These are phyloP conservation scores for Aspergillus neotritici DNA, from an alignment of 2,329 filamentous ascomycete species.

Conservation along the genomic window DNA sequence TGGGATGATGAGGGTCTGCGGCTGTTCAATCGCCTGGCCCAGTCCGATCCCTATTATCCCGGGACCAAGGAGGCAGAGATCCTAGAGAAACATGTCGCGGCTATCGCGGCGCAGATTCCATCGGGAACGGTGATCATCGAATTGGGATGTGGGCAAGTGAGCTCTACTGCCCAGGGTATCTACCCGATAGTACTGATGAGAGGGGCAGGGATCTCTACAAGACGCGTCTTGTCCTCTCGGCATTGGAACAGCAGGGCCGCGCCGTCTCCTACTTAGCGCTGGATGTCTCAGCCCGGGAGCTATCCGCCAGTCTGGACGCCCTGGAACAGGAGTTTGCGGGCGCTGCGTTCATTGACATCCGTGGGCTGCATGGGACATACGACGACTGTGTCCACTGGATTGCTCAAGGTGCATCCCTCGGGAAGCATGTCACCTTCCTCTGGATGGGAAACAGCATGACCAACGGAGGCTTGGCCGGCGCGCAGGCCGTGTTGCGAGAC, in stretches of 20 bases:
- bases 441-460: slow-evolving; percentile 3
- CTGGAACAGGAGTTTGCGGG: neutral
- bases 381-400: slow-evolving; percentile 1
- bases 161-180: too few species aligned
- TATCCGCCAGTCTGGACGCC: neutral
- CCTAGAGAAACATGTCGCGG: neutral
- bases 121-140: neutral
- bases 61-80: neutral
- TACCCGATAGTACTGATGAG: too few species aligned
- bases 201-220: neutral
- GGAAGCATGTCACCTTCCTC: neutral
- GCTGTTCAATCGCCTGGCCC: neutral
- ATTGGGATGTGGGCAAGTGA: neutral
- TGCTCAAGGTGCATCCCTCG: neutral
- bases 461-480: neutral
- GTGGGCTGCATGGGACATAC: slow-evolving; percentile 1
- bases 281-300: neutral
- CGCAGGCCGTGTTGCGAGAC: too few species aligned
- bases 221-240: neutral
- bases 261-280: slow-evolving; percentile 2
- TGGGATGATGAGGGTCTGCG: neutral
- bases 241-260: neutral
- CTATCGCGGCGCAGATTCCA: neutral
- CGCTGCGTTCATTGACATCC: neutral
- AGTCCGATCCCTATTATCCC: neutral